Base-by-base conservation (phyloP, 169 alveolate genomes). In the Miamiensis avidus region DNA sequence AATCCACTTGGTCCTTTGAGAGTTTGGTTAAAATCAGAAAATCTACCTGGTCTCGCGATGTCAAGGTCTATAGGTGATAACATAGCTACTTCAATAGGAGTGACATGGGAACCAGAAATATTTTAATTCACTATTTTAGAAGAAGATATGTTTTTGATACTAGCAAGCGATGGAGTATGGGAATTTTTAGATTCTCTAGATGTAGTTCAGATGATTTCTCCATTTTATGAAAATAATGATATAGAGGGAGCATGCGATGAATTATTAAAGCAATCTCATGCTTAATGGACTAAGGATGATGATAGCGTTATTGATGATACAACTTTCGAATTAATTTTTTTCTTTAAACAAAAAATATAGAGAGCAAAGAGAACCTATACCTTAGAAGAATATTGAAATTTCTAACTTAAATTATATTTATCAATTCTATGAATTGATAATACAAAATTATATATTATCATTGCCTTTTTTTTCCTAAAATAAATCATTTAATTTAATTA, bases 131-230 rank as follows among this genome's bases (percentile, higher is more conserved):
- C 79, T 32, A 78, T 91, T 16, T 84, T 77, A 15, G 84, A 72
- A 49, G 88, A 78, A 1, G 95, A 94, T 85, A 92, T 91, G 75
- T 96, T 96, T 92, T 65, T 94, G 32, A 91, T 96, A 1, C 82
- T 94, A 6, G 98, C 97, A 49, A 84, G 95, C 64, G 97, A 94
- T 91, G 98, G 98, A 0, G 91, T 96, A 31, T 96, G 98, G 97
- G 97, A 94, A 81, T 94, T 94, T 78, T 88, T 96, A 69, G 88
- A 84, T 30, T 94, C 93, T 78, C 94, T 92, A 49, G 97, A 94
- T 34, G 91, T 93, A n/a, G 90, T 91, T 34, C 88, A 94, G 75
- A 87, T 93, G 32, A 65, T 86, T 49, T 83, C 84, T 1, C 92
- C 93, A 32, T 94, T 74, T 84, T 92, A 89, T 81, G 83, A 83